A percentile compares a stretch with the other conserved stretches of the same genome.
These are phyloP conservation scores for Aspergillus luchuensis DNA, from an alignment of 2,329 filamentous ascomycete species.

Conservation along the genomic window DNA sequence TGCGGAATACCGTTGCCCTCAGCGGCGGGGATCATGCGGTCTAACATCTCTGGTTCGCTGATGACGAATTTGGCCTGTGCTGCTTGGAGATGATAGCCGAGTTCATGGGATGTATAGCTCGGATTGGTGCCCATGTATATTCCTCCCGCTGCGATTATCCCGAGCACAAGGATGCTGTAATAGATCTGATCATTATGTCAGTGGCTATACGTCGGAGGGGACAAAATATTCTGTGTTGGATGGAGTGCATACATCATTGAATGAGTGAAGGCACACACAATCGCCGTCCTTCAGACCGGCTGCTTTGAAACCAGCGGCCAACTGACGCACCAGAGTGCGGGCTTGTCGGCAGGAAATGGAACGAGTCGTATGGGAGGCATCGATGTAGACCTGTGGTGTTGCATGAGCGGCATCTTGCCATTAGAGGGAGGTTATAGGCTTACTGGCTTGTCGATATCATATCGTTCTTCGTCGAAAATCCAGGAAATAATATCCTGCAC, in stretches of 20 bases:
- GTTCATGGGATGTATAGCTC: slow-evolving; percentile 23
- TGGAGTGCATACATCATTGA: slow-evolving; percentile 10
- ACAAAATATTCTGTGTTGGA: too few species aligned
- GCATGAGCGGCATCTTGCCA: neutral
- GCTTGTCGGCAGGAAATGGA: neutral
- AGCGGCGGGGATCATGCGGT: slow-evolving; percentile 6
- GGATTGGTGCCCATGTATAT: slow-evolving; percentile 30
- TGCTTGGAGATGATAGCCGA: slow-evolving; percentile 14
- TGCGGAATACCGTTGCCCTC: neutral
- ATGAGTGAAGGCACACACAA: slow-evolving; percentile 16
- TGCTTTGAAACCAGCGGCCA: neutral
- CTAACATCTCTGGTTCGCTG: slow-evolving; percentile 1
- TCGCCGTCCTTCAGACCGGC: slow-evolving; percentile 13
- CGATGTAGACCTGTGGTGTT: neutral
- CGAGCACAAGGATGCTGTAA: slow-evolving; percentile 17
- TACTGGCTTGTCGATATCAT: neutral
- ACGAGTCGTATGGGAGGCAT: neutral
- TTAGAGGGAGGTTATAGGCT: neutral
- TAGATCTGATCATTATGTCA: neutral
- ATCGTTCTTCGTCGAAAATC: neutral
- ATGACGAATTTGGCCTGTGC: slow-evolving; percentile 10
- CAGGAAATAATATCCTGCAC: neutral
- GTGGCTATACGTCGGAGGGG: too few species aligned
- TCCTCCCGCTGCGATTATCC: slow-evolving; percentile 25
- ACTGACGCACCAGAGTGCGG: neutral